phyloP scores from a whole-genome alignment of 2,329 filamentous ascomycete genomes.

The Verticillium dahliae region DNA sequence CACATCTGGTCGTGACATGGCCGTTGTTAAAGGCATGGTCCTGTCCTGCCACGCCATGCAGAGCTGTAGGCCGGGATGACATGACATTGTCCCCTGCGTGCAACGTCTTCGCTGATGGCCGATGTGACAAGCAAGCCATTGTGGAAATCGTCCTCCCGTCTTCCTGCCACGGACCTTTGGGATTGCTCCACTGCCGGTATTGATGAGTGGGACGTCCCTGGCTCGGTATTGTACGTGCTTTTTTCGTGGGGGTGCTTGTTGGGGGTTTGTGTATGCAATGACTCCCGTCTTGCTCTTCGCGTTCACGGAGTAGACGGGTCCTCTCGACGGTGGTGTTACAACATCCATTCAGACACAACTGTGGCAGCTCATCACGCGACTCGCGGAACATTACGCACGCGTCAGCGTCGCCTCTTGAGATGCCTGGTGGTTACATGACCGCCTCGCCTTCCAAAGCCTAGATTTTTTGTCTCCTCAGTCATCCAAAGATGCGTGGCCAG shows the following conservation, averaged over 20 bases:
- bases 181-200: background rate
- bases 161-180: background rate
- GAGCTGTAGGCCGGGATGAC: background rate
- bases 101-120: background rate
- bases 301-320: background rate
- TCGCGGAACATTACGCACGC: background rate
- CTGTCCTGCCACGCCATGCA: background rate
- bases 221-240: background rate
- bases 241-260: background rate
- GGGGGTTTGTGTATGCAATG: background rate
- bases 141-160: background rate
- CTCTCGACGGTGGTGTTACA: background rate
- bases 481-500: background rate
- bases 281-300: background rate
- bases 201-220: background rate
- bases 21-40: background rate
- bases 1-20: background rate
- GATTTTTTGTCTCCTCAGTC: background rate
- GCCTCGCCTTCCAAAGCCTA: background rate
- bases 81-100: background rate
- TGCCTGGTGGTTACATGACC: background rate
- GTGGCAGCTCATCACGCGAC: background rate
- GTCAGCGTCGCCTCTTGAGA: background rate
- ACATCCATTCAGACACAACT: background rate
- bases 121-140: background rate